These are phyloP conservation scores for Starmera dryadoides DNA, from an alignment of 805 yeast genomes.

Conservation along the genomic window DNA sequence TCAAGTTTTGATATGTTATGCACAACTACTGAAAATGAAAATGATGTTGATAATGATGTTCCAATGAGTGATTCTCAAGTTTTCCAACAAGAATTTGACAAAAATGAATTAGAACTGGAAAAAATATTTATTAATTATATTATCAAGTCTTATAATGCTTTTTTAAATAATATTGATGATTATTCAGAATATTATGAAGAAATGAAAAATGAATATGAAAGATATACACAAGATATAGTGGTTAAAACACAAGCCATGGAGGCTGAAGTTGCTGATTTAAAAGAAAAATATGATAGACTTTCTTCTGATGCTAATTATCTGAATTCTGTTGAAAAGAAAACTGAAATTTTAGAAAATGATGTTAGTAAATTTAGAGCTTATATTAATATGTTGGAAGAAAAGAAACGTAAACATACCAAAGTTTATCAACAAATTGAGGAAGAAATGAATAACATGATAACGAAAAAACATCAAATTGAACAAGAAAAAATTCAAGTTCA, in stretches of 20 bases:
- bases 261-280: conserved; percentile 32
- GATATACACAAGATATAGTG: conserved; percentile 41
- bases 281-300: conserved; percentile 32
- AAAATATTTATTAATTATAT: conserved; percentile 52
- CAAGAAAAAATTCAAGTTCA: conserved; percentile 35
- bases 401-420: conserved; percentile 57
- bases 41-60: conserved; percentile 3
- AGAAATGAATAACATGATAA: conserved; percentile 42
- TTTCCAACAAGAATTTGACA: conserved; percentile 20
- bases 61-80: not conserved
- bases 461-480: conserved; percentile 34
- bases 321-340: conserved; percentile 46
- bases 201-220: conserved; percentile 48
- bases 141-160: conserved; percentile 59
- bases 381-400: conserved; percentile 56
- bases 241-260: conserved; percentile 36
- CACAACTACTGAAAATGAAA: conserved; percentile 23
- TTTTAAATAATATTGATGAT: conserved; percentile 58
- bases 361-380: conserved; percentile 64
- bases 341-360: conserved; percentile 63
- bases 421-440: conserved; percentile 47
- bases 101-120: conserved; percentile 29
- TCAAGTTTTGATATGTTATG: conserved; percentile 16
- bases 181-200: conserved; percentile 46
- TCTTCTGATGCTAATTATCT: conserved; percentile 38